A percentile compares a stretch with the other conserved stretches of the same genome.
phyloP scores from a whole-genome alignment of 495 filamentous ascomycete species.

The Neurospora sp. region DNA sequence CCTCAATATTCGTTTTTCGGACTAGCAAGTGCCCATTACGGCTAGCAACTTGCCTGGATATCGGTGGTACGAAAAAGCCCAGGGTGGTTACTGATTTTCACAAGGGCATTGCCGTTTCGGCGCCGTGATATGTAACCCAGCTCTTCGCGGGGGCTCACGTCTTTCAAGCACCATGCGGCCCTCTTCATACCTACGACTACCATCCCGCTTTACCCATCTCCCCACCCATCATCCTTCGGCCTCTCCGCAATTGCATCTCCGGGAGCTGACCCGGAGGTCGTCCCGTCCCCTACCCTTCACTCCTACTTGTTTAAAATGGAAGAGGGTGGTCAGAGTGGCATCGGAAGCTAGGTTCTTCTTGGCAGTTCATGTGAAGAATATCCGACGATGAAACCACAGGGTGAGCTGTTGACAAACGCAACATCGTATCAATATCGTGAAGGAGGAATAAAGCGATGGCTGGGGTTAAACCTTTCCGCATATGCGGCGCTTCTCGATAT shows the following conservation, averaged over 20 bases:
- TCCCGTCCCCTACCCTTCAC: background rate
- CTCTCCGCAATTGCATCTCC: background rate
- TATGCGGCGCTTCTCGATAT: background rate
- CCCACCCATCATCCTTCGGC: background rate
- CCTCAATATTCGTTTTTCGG: background rate
- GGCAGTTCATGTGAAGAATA: background rate
- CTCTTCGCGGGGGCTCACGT: background rate
- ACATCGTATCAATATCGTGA: background rate
- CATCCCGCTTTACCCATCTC: background rate
- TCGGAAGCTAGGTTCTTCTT: background rate
- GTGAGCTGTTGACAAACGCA: background rate
- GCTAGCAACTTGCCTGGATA: background rate
- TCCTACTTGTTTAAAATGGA: background rate
- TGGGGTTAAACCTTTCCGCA: background rate
- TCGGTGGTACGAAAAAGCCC: background rate
- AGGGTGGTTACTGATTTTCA: background rate
- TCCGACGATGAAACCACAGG: background rate
- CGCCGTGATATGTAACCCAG: background rate
- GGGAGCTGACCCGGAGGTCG: background rate
- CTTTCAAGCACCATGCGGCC: background rate
- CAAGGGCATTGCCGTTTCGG: background rate
- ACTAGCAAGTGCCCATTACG: background rate
- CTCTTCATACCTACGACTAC: background rate
- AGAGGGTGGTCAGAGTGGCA: background rate
- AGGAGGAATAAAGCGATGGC: background rate